Conservation (phyloP, 345 rosid genomes). For the Triadica sebifera region DNA sequence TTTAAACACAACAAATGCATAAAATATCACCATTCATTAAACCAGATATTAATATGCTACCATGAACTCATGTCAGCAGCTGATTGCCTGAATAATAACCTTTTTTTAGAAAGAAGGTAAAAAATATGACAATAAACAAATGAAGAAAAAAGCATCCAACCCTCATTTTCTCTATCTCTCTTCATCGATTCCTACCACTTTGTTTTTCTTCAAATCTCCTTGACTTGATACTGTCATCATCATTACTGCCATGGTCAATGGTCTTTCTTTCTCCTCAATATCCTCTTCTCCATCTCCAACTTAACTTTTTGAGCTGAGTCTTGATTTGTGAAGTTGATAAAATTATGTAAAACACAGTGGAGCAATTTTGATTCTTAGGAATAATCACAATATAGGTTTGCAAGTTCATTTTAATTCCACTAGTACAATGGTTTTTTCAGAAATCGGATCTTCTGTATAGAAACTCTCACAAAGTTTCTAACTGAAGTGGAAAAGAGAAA, state of each 20-base stretch:
- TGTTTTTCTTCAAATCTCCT: neutral
- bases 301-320: neutral
- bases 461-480: neutral
- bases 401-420: neutral
- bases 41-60: neutral
- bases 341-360: neutral
- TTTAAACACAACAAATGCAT: neutral
- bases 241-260: neutral
- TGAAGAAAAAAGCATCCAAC: too few relatives aligned
- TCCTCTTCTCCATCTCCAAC: neutral
- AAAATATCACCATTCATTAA: neutral
- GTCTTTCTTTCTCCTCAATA: neutral
- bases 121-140: too few relatives aligned
- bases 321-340: neutral
- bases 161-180: neutral
- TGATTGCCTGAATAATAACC: neutral
- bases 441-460: neutral
- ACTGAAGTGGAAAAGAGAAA: neutral
- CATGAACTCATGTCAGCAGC: neutral
- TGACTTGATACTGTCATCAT: neutral
- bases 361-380: neutral
- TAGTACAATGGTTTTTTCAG: neutral
- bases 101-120: neutral
- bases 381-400: neutral
- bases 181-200: too few relatives aligned